Evolutionary conservation across 139 green algal species (phyloP).

Genomic region (Chlamydomonas sp.): DNA sequence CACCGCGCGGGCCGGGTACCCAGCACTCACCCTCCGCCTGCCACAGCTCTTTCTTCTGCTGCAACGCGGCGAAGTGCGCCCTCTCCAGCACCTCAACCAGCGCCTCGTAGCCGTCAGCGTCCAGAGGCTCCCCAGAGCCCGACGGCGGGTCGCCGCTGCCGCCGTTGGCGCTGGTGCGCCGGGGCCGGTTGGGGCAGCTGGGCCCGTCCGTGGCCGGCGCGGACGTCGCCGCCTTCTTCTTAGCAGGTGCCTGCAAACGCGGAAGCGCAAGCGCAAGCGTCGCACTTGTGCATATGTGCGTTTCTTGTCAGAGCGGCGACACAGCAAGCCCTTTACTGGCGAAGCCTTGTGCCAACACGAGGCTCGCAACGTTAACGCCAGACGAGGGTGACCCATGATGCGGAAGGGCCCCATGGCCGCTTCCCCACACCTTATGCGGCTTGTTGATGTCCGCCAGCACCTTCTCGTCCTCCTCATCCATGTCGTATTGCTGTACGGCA

Average conservation of each 20-base stretch:
- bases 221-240: too few relatives aligned
- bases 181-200: background rate
- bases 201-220: background rate
- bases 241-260: too few relatives aligned
- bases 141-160: background rate
- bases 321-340: too few relatives aligned
- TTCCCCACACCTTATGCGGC: background rate
- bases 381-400: too few relatives aligned
- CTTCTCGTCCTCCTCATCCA: slow-evolving; percentile 51
- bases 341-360: too few relatives aligned
- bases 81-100: slow-evolving; percentile 52
- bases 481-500: slow-evolving; percentile 47
- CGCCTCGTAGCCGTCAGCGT: slow-evolving; percentile 45
- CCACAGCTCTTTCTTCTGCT: slow-evolving; percentile 40
- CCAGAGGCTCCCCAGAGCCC: background rate
- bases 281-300: too few relatives aligned
- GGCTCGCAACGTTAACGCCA: too few relatives aligned
- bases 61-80: slow-evolving; percentile 49
- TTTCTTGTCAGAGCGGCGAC: too few relatives aligned
- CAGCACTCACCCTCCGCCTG: slow-evolving; percentile 22
- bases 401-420: background rate
- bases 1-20: background rate
- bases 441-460: slow-evolving; percentile 34
- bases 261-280: too few relatives aligned
- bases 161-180: background rate